These are phyloP conservation scores for Jaltomata sinuosa DNA, from an alignment of 257 asterid species.

Conservation along the genomic window DNA sequence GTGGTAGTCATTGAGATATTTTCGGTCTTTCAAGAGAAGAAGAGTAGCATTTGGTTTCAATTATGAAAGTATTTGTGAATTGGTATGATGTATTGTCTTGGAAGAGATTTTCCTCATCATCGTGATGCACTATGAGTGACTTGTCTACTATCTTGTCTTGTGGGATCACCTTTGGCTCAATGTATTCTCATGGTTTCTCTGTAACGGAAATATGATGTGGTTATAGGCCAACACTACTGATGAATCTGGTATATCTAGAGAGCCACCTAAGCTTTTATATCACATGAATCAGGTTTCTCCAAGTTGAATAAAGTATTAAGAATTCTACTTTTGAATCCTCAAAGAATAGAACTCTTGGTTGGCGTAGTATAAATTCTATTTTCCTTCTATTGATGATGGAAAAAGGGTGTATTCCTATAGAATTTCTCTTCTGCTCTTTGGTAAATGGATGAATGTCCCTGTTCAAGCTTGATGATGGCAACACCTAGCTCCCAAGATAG, in stretches of 20 bases:
- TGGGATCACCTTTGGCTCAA: neutral
- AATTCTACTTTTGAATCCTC: neutral
- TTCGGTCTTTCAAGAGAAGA: neutral
- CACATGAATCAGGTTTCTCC: neutral
- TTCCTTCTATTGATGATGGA: neutral
- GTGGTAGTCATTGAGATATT: neutral
- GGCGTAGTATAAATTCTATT: neutral
- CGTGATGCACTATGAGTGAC: neutral
- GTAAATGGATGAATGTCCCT: neutral
- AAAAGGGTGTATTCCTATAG: neutral
- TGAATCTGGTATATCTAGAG: constrained; percentile 3
- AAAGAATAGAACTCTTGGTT: neutral
- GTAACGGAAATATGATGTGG: neutral
- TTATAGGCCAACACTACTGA: neutral
- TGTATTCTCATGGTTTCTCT: neutral
- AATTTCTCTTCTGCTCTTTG: neutral
- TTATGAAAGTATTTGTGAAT: neutral
- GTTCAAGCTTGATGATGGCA: neutral
- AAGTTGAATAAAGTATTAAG: neutral
- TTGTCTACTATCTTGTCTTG: neutral
- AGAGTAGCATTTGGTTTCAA: neutral
- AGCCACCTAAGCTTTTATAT: neutral
- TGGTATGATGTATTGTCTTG: neutral
- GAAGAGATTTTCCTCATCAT: neutral
- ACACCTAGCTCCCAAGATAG: neutral